Percentiles rank a stretch among this genome's conserved stretches.
These are phyloP conservation scores for Saccharomyces hybrid DNA, from an alignment of 1,139 yeast species.

Conservation along the genomic window DNA sequence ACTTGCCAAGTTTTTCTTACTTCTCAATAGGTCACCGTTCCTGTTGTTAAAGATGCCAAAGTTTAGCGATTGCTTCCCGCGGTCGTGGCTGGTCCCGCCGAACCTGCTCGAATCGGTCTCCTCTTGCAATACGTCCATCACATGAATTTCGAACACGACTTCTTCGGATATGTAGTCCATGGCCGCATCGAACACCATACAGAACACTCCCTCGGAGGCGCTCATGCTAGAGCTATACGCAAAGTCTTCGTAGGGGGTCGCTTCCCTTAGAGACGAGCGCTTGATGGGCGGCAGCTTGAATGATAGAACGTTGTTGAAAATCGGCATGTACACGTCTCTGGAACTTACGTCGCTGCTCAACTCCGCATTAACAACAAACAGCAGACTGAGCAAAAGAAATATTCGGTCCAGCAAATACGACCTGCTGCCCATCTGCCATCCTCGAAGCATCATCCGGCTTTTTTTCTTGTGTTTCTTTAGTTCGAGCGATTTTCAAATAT, in stretches of 20 bases:
- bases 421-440: not conserved
- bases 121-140: conserved; percentile 13
- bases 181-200: conserved; percentile 17
- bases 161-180: conserved; percentile 14
- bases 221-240: not conserved
- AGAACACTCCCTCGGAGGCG: conserved; percentile 15
- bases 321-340: not conserved
- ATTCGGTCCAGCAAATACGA: not conserved
- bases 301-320: not conserved
- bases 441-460: not conserved
- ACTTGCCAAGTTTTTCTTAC: conserved; percentile 10
- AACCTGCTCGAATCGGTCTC: conserved; percentile 15
- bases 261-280: not conserved
- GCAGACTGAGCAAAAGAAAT: not conserved
- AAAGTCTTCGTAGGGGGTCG: not conserved
- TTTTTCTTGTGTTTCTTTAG: not conserved
- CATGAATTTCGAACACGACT: conserved; percentile 10
- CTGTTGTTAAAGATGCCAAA: conserved; percentile 10
- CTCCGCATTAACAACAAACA: not conserved
- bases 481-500: not conserved
- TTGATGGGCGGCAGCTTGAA: not conserved
- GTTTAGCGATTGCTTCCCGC: conserved; percentile 20
- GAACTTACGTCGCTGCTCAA: not conserved
- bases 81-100: conserved; percentile 21
- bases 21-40: conserved; percentile 14